phyloP scores from a whole-genome alignment of 1,139 yeast genomes.

The Suhomyces wounanorum region DNA sequence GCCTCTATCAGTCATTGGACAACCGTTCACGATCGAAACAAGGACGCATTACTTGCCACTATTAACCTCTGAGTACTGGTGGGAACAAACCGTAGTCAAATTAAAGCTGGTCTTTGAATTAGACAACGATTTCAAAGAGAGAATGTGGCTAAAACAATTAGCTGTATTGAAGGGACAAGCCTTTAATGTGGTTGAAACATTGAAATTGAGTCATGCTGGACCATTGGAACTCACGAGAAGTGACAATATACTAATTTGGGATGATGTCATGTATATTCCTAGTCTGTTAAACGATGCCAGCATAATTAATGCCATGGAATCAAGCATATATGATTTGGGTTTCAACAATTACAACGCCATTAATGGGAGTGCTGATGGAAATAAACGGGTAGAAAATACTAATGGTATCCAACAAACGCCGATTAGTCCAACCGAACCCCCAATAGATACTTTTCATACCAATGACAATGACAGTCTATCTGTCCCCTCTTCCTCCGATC shows the following conservation, averaged over 20 bases:
- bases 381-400: background rate
- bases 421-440: background rate
- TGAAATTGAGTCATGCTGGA: constrained; percentile 60
- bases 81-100: constrained; percentile 60
- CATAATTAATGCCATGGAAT: constrained; percentile 22
- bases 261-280: constrained; percentile 64
- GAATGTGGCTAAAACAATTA: constrained; percentile 70
- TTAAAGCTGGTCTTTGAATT: constrained; percentile 52
- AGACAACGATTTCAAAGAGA: constrained; percentile 63
- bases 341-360: constrained; percentile 1
- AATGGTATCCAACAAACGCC: background rate
- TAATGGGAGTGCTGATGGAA: background rate
- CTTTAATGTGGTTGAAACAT: constrained; percentile 68
- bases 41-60: constrained; percentile 60
- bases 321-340: constrained; percentile 23
- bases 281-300: constrained; percentile 19
- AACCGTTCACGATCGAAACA: constrained; percentile 62
- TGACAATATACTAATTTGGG: constrained; percentile 59
- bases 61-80: constrained; percentile 65
- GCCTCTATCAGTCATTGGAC: constrained; percentile 65
- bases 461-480: background rate
- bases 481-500: background rate
- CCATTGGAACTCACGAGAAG: constrained; percentile 68
- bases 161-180: constrained; percentile 80
- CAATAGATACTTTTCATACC: background rate